Percentiles rank a stretch among this genome's conserved stretches.
Conservation (phyloP, 371 early-diverging fungal genomes). For the Syncephalis plumigaleata region DNA sequence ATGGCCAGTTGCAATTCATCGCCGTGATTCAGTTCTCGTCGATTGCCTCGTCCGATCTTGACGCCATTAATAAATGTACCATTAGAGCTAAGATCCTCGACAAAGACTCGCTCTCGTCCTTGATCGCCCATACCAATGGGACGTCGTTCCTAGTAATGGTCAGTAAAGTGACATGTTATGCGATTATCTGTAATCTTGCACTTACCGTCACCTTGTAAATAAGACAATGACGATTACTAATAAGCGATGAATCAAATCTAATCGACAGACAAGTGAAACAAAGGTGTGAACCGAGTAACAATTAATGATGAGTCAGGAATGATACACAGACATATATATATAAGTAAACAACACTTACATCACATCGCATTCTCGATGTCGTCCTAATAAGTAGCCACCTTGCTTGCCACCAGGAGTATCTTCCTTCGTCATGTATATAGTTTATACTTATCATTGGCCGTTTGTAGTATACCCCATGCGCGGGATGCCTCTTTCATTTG, state of each 20-base stretch:
- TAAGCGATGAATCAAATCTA: conserved; percentile 13
- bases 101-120: conserved; percentile 5
- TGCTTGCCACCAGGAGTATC: conserved; percentile 11
- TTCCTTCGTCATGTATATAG: conserved; percentile 8
- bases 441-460: conserved; percentile 17
- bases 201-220: conserved; percentile 33
- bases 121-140: neutral
- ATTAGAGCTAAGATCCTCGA: conserved; percentile 36
- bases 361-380: conserved; percentile 41
- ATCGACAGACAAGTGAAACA: too few relatives aligned
- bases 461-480: conserved; percentile 29
- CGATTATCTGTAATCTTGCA: too few relatives aligned
- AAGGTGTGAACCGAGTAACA: too few relatives aligned
- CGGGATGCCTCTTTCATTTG: too few relatives aligned
- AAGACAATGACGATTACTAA: conserved; percentile 57
- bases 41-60: conserved; percentile 22
- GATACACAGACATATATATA: too few relatives aligned
- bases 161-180: conserved; percentile 5
- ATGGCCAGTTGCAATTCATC: conserved; percentile 43
- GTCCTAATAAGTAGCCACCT: conserved; percentile 48
- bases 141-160: conserved; percentile 21
- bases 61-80: conserved; percentile 55
- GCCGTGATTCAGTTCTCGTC: conserved; percentile 30
- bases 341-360: conserved; percentile 18
- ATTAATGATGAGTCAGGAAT: too few relatives aligned